A percentile compares a stretch with the other conserved stretches of the same genome.
These are phyloP conservation scores for Globisporangium recalcitrans DNA, from an alignment of 352 stramenopile genomes.

Conservation along the genomic window DNA sequence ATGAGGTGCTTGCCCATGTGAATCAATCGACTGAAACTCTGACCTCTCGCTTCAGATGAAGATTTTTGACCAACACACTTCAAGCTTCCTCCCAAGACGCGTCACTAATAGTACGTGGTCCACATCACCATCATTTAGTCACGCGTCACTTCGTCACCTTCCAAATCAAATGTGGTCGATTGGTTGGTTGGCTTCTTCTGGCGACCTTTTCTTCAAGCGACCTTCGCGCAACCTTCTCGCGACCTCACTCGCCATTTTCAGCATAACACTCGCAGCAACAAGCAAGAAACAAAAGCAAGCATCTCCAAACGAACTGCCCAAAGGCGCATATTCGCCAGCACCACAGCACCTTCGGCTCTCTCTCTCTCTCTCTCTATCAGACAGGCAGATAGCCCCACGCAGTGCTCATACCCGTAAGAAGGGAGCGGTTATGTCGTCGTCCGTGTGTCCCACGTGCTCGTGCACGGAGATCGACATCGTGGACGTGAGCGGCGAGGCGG, in stretches of 20 bases:
- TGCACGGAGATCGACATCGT: constrained; percentile 94
- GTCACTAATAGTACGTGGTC: neutral
- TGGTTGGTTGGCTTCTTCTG: constrained; percentile 22
- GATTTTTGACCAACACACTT: constrained; percentile 2
- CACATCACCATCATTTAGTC: neutral
- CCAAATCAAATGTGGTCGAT: constrained; percentile 4
- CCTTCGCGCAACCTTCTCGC: constrained; percentile 15
- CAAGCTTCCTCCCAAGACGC: neutral
- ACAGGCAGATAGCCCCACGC: neutral
- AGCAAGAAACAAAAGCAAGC: constrained; percentile 5
- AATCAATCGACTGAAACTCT: constrained; percentile 1
- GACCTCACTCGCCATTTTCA: neutral
- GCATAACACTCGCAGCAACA: neutral
- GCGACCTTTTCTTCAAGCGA: constrained; percentile 4
- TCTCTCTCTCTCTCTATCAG: neutral
- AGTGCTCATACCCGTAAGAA: neutral
- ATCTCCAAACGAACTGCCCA: constrained; percentile 6
- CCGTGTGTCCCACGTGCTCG: constrained; percentile 92
- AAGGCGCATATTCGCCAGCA: constrained; percentile 1
- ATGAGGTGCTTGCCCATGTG: neutral
- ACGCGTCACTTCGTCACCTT: neutral
- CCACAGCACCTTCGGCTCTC: constrained; percentile 6
- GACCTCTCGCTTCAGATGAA: neutral
- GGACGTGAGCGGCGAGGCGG: constrained; percentile 84
- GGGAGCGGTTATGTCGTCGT: constrained; percentile 22